Conservation (phyloP, 2,329 filamentous ascomycete genomes). For the Penicillium sp. region DNA sequence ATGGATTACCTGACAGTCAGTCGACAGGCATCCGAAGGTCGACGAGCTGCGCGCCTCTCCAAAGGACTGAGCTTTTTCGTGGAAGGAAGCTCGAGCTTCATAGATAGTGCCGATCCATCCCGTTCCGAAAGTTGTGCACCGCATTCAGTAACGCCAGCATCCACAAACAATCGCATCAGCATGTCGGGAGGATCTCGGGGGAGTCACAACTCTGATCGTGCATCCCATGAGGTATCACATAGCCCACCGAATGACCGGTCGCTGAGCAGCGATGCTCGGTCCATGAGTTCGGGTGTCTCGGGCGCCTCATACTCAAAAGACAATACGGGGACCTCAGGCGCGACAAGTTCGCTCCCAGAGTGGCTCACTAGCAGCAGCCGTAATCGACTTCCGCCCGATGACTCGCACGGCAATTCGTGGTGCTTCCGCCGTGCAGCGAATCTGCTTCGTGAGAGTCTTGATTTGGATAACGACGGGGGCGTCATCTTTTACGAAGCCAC, state of each 20-base stretch:
- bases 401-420: conserved; percentile 44
- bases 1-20: conserved; percentile 64
- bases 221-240: conserved; percentile 20
- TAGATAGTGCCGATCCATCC: conserved; percentile 34
- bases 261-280: conserved; percentile 33
- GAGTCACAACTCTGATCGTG: conserved; percentile 27
- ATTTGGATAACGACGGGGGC: conserved; percentile 51
- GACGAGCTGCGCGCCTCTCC: conserved; percentile 59
- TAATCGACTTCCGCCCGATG: conserved; percentile 34
- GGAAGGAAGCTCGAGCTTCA: conserved; percentile 53
- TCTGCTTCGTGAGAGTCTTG: conserved; percentile 53
- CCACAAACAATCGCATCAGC: conserved; percentile 28
- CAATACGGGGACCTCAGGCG: conserved; percentile 35
- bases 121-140: conserved; percentile 26
- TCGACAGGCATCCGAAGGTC: conserved; percentile 56
- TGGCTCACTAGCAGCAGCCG: conserved; percentile 37
- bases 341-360: conserved; percentile 37
- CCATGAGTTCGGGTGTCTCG: conserved; percentile 31
- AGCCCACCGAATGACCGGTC: conserved; percentile 30
- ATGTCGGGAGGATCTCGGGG: conserved; percentile 29
- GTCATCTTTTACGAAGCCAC: conserved; percentile 46
- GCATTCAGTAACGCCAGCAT: conserved; percentile 27
- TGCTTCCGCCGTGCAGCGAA: conserved; percentile 55
- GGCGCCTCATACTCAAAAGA: conserved; percentile 31
- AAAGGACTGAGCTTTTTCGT: conserved; percentile 59